phyloP scores from a whole-genome alignment of 257 asterid genomes.

The Thymus quinquecostatus region DNA sequence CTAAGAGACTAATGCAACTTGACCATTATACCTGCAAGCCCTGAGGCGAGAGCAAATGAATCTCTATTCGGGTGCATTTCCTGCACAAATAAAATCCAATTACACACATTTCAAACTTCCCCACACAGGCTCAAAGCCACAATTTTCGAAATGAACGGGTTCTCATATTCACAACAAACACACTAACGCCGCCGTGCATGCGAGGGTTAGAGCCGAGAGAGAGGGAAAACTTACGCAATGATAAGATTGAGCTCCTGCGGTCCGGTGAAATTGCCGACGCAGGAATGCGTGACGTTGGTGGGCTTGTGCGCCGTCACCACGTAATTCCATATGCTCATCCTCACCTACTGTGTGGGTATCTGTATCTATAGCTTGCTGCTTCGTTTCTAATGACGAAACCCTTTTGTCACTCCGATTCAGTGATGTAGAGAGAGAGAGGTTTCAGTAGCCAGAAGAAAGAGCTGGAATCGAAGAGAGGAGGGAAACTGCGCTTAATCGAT shows the following conservation, averaged over 20 bases:
- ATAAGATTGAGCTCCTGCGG: constrained; percentile 96
- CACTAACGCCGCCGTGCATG: constrained; percentile 8
- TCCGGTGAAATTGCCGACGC: constrained; percentile 95
- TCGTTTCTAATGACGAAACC: constrained; percentile 30
- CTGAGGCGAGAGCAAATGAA: constrained; percentile 82
- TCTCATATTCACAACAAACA: background rate
- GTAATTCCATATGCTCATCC: constrained; percentile 95
- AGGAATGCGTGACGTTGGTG: constrained; percentile 92
- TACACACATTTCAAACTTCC: constrained; percentile 22
- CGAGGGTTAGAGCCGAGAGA: background rate
- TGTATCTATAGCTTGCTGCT: constrained; percentile 8
- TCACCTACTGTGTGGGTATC: background rate
- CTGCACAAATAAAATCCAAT: constrained; percentile 49
- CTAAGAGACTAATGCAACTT: constrained; percentile 19
- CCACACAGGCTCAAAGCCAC: constrained; percentile 13
- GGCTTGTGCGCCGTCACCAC: constrained; percentile 99
- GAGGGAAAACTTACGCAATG: constrained; percentile 63
- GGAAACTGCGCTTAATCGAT: constrained; percentile 22
- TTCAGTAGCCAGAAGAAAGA: constrained; percentile 19
- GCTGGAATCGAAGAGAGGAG: constrained; percentile 25
- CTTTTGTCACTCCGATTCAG: constrained; percentile 27
- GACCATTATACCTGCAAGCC: constrained; percentile 73
- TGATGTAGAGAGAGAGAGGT: background rate
- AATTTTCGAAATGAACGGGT: background rate
- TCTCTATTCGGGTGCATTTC: constrained; percentile 95